phyloP scores from a whole-genome alignment of 2,329 filamentous ascomycete genomes.

The Sphaerulina populicola region DNA sequence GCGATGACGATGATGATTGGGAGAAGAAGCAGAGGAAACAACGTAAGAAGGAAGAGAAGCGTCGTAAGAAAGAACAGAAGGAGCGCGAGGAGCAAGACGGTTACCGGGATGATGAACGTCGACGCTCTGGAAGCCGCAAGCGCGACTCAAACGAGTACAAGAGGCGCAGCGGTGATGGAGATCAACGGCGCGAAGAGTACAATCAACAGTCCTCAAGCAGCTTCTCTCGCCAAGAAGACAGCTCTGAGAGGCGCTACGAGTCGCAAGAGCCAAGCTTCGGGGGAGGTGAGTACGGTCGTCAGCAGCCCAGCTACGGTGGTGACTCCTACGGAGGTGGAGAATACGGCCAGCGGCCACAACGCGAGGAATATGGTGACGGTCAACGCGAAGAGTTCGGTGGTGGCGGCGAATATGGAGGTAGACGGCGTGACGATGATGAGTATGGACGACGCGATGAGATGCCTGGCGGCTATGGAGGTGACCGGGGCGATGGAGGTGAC shows the following conservation, averaged over 20 bases:
- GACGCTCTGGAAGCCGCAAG: constrained; percentile 9
- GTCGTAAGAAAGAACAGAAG: constrained; percentile 23
- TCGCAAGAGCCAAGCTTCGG: constrained; percentile 16
- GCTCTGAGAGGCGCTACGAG: constrained; percentile 19
- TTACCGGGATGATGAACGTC: constrained; percentile 13
- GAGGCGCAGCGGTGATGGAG: constrained; percentile 11
- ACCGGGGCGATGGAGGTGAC: constrained; percentile 16
- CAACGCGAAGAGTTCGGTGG: constrained; percentile 5
- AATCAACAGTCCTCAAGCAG: constrained; percentile 11
- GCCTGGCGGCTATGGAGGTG: constrained; percentile 14
- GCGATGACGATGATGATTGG: constrained; percentile 32
- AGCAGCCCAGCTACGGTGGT: constrained; percentile 14
- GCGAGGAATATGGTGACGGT: constrained; percentile 3
- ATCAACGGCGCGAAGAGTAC: constrained; percentile 17
- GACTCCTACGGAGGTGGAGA: constrained; percentile 7
- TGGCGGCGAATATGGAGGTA: constrained; percentile 2
- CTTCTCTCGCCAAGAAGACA: constrained; percentile 22
- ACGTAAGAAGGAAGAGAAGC: constrained; percentile 34
- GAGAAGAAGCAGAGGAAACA: constrained; percentile 39
- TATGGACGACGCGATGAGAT: constrained; percentile 14
- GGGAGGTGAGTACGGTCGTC: constrained; percentile 15
- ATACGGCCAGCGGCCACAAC: constrained; percentile 1
- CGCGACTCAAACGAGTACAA: constrained; percentile 17
- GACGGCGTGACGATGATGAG: constrained; percentile 11
- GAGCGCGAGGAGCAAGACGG: constrained; percentile 22